Conservation (phyloP, 1,139 yeast species). For the Geotrichum reessii region DNA sequence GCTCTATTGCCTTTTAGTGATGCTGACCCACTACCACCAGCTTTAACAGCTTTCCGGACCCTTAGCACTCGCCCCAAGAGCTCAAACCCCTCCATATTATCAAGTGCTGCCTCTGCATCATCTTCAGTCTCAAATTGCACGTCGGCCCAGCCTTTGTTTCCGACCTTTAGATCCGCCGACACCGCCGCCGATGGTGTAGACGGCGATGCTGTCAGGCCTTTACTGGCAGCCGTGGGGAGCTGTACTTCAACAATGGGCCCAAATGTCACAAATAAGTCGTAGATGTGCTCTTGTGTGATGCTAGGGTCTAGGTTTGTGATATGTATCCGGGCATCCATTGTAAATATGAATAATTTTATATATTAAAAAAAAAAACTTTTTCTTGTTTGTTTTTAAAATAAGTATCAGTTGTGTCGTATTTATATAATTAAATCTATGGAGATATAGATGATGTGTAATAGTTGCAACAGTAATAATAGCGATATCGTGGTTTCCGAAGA, state of each 20-base stretch:
- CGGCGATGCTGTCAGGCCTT: neutral
- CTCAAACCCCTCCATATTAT: slow-evolving; percentile 35
- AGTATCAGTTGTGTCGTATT: too few relatives aligned
- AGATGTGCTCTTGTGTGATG: slow-evolving; percentile 24
- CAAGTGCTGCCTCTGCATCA: slow-evolving; percentile 37
- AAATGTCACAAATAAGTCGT: slow-evolving; percentile 34
- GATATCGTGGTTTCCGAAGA: too few relatives aligned
- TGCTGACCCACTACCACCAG: neutral
- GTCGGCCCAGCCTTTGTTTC: slow-evolving; percentile 27
- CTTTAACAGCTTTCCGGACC: slow-evolving; percentile 22
- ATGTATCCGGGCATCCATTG: neutral
- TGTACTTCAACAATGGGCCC: slow-evolving; percentile 35
- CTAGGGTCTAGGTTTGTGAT: slow-evolving; percentile 3
- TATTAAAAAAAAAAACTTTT: too few relatives aligned
- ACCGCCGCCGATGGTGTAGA: neutral
- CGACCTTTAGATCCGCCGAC: neutral
- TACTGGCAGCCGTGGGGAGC: slow-evolving; percentile 15
- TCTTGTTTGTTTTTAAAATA: too few relatives aligned
- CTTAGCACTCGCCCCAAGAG: slow-evolving; percentile 30
- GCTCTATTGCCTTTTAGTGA: neutral
- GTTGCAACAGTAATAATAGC: too few relatives aligned
- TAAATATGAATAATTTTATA: too few relatives aligned
- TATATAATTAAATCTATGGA: too few relatives aligned
- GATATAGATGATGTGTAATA: too few relatives aligned
- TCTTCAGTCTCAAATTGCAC: slow-evolving; percentile 31